Evolutionary conservation across 768 basidiomycete genomes (phyloP), one percentile per base, ranked within the genome.

Genomic region (Boletus rubroflammeus): DNA sequence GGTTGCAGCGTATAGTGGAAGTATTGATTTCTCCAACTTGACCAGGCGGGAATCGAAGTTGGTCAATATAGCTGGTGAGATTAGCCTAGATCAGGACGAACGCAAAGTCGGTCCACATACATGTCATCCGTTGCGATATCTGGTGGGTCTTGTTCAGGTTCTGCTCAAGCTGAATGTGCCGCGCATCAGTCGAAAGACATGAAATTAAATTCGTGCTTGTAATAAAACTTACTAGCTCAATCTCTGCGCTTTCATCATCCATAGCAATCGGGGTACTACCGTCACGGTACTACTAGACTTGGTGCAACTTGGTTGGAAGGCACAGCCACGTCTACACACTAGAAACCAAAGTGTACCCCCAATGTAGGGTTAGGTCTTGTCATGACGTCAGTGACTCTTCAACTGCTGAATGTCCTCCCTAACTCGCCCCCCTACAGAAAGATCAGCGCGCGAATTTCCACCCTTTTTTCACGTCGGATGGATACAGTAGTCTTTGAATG

Each of bases 131-230:
- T 63, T 88, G 86, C 1, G 90, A 92, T 56, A 90, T 87, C 63
- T 89, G 89, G 21, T 81, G 81, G 0, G 90, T 93, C 72, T 92
- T 93, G 69, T 88, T 84, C 40, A 93, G 75, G 66, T 93, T 92
- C 70, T 93, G 91, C 72, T 93, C 89, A 10, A 93, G 79, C 90
- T 90, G 42, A 23, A 19, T 13, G 31, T 7, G 36, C 13, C 17
- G 25, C 3, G 36, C 13, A 29, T 55, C 14, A 58, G 40, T 38
- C 11, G 3, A 4, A 1, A 40, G 35, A 21, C 26, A 11, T n/a
- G 15, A 13, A 11, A 3, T 23, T 4, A 13, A 14, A 7, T 29
- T n/a, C n/a, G 4, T 3, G 15, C 14, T 45, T 1, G 6, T 9
- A 11, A 44, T 10, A 2, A 21, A 13, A 41, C 62, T 25, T n/a